These are phyloP conservation scores for Aciculosporium take DNA, from an alignment of 2,329 filamentous ascomycete genomes.

Conservation along the genomic window DNA sequence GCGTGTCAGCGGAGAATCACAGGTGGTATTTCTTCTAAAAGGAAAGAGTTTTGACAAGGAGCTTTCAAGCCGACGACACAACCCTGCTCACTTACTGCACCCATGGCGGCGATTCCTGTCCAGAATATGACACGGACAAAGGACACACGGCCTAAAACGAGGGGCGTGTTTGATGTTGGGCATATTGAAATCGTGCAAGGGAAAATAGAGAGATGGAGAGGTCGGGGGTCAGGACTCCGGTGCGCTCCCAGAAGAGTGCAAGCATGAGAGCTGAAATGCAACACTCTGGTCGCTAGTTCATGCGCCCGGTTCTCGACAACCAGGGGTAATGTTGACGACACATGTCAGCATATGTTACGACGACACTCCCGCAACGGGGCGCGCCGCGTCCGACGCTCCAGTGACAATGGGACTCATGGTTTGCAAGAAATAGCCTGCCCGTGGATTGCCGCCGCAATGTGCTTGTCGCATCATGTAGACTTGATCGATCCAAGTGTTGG, in stretches of 20 bases:
- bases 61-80: too few relatives aligned
- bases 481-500: background rate
- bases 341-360: too few relatives aligned
- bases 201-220: background rate
- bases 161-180: background rate
- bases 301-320: background rate
- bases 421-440: background rate
- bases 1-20: background rate
- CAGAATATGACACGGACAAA: background rate
- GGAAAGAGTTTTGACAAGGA: too few relatives aligned
- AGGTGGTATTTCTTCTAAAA: too few relatives aligned
- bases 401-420: background rate
- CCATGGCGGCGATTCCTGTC: background rate
- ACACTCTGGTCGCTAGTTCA: background rate
- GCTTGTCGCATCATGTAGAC: background rate
- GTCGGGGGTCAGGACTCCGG: background rate
- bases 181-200: background rate
- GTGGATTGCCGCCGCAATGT: too few relatives aligned
- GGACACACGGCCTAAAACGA: background rate
- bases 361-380: too few relatives aligned
- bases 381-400: background rate
- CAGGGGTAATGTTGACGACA: too few relatives aligned
- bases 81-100: background rate
- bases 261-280: background rate
- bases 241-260: too few relatives aligned